Percentiles rank a stretch among this genome's conserved stretches.
Evolutionary conservation across 140 eudicot species (phyloP).

Genomic region (Cichorium intybus): DNA sequence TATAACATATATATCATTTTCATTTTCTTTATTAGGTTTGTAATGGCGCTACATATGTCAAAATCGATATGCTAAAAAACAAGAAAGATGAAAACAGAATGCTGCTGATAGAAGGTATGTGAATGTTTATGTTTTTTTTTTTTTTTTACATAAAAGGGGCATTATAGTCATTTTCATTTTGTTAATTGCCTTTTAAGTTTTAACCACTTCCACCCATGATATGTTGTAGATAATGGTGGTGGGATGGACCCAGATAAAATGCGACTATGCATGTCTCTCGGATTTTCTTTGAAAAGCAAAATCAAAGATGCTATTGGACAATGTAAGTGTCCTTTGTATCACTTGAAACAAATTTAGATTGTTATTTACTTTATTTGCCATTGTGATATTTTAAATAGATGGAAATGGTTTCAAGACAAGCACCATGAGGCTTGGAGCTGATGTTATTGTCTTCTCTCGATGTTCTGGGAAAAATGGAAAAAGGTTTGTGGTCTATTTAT

Average conservation of each 20-base stretch:
- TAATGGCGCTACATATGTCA: conserved; percentile 79
- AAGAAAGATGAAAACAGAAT: conserved; percentile 76
- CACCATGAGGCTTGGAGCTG: conserved; percentile 98
- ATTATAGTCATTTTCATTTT: no score
- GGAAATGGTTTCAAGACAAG: conserved; percentile 97
- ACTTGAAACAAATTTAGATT: no score
- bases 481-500: conserved; percentile 40
- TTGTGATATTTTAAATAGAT: conserved; percentile 42
- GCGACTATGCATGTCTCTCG: conserved; percentile 93
- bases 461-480: conserved; percentile 50
- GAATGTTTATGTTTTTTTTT: background rate
- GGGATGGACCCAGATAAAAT: conserved; percentile 90
- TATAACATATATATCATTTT: background rate
- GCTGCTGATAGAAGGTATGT: conserved; percentile 80
- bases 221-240: conserved; percentile 73
- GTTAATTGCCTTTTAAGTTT: no score
- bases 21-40: conserved; percentile 42
- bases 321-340: conserved; percentile 42
- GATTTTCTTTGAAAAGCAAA: conserved; percentile 86
- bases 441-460: conserved; percentile 92
- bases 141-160: no score
- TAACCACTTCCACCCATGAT: conserved; percentile 6
- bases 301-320: conserved; percentile 82
- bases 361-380: background rate
- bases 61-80: conserved; percentile 68